Evolutionary conservation across 2,329 filamentous ascomycete genomes (phyloP).

Genomic region (Scytalidium lignicola): DNA sequence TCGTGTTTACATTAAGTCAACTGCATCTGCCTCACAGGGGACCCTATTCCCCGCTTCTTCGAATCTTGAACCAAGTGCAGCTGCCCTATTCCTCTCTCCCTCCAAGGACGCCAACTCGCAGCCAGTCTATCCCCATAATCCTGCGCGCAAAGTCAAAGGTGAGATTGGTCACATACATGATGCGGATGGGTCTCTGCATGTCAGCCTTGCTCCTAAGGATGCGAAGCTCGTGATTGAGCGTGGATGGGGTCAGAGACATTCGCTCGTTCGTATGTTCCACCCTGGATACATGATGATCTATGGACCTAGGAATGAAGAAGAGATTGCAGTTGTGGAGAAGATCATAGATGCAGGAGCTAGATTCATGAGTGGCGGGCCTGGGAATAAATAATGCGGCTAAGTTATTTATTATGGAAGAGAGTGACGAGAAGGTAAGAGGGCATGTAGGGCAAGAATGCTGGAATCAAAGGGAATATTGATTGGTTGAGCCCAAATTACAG

Average conservation of each 20-base stretch:
- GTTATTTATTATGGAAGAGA: too few species aligned
- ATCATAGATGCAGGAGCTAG: constrained; percentile 8
- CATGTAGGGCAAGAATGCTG: too few species aligned
- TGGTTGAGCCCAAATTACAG: too few species aligned
- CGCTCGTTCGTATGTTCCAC: constrained; percentile 5
- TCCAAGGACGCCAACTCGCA: background rate
- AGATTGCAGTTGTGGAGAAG: constrained; percentile 7
- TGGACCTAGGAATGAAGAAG: constrained; percentile 12
- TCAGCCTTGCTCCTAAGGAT: constrained; percentile 9
- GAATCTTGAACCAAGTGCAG: constrained; percentile 2
- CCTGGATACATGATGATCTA: constrained; percentile 14
- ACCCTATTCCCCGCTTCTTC: background rate
- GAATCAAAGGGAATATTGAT: too few species aligned
- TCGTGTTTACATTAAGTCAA: background rate
- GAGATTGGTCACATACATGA: constrained; percentile 10
- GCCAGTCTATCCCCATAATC: constrained; percentile 1
- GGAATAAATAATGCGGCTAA: too few species aligned
- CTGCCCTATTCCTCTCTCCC: constrained; percentile 1
- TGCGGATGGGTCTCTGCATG: constrained; percentile 12
- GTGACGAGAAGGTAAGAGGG: too few species aligned
- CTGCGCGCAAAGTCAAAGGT: constrained; percentile 1
- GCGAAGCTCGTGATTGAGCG: constrained; percentile 12
- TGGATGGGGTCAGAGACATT: constrained; percentile 14
- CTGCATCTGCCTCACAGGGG: background rate
- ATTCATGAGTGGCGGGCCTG: constrained; percentile 4